phyloP scores from a whole-genome alignment of 2,329 filamentous ascomycete species.

The Arthrobotrys conoides region DNA sequence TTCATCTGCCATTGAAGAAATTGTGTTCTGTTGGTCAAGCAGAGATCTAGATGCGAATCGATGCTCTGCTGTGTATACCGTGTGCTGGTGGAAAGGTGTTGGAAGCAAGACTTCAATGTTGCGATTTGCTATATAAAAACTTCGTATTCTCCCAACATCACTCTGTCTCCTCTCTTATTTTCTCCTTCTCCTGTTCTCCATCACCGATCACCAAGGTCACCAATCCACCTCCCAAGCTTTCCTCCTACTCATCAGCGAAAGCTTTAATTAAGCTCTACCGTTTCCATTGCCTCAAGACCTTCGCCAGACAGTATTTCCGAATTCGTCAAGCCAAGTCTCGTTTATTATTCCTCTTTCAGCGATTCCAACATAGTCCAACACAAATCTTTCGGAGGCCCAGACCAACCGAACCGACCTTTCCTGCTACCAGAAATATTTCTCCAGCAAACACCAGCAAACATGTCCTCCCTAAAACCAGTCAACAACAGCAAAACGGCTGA shows the following conservation, averaged over 20 bases:
- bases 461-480: conserved; percentile 7
- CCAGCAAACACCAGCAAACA: not conserved
- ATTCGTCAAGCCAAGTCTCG: conserved; percentile 21
- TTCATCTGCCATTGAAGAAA: conserved; percentile 7
- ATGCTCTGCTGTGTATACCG: conserved; percentile 1
- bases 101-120: not conserved
- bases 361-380: conserved; percentile 51
- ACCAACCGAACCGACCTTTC: not conserved
- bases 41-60: conserved; percentile 4
- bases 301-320: conserved; percentile 11
- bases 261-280: not conserved
- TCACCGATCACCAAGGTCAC: not conserved
- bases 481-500: conserved; percentile 4
- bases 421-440: too few relatives aligned
- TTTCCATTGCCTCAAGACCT: conserved; percentile 2
- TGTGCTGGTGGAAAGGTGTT: conserved; percentile 7
- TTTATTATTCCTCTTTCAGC: conserved; percentile 17
- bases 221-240: not conserved
- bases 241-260: not conserved
- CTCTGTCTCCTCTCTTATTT: not conserved
- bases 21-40: not conserved
- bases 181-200: not conserved
- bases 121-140: conserved; percentile 11
- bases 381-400: conserved; percentile 19
- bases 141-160: not conserved